A percentile compares a stretch with the other conserved stretches of the same genome.
phyloP scores from a whole-genome alignment of 495 filamentous ascomycete species.

The Hypoxylon trugodes region DNA sequence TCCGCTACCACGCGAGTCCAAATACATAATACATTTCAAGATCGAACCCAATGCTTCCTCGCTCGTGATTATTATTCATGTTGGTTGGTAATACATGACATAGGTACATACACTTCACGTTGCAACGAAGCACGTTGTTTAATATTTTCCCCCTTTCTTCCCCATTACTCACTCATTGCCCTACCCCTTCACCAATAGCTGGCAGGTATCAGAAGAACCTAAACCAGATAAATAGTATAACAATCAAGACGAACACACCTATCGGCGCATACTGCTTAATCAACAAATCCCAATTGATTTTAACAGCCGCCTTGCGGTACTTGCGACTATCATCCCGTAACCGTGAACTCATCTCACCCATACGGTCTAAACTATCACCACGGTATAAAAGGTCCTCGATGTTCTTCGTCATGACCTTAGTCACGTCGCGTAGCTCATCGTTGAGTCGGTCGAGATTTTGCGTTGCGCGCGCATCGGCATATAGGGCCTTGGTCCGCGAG shows the following conservation, averaged over 20 bases:
- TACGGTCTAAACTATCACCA: slow-evolving; percentile 92
- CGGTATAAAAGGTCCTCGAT: slow-evolving; percentile 97
- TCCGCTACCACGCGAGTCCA: background rate
- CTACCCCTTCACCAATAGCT: background rate
- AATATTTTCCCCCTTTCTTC: background rate
- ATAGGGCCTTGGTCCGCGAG: slow-evolving; percentile 88
- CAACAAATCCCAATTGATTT: slow-evolving; percentile 98
- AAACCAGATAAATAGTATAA: slow-evolving; percentile 89
- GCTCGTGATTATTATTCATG: slow-evolving; percentile 24
- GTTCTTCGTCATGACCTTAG: slow-evolving; percentile 99
- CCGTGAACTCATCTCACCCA: slow-evolving; percentile 91
- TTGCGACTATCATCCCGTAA: slow-evolving; percentile 92
- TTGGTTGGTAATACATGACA: slow-evolving; percentile 23
- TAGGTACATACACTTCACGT: slow-evolving; percentile 38
- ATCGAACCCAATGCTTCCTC: slow-evolving; percentile 1
- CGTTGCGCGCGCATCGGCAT: slow-evolving; percentile 89
- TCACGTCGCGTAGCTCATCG: slow-evolving; percentile 96
- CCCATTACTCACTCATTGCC: background rate
- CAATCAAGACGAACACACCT: slow-evolving; percentile 77
- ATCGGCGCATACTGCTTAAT: slow-evolving; percentile 97
- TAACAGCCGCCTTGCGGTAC: slow-evolving; percentile 89
- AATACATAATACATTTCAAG: slow-evolving; percentile 8
- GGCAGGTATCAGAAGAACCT: slow-evolving; percentile 78
- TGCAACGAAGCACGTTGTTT: background rate
- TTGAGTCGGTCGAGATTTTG: slow-evolving; percentile 89